Conservation (phyloP, 352 stramenopile species). For the Phytopythium ostracodes region DNA sequence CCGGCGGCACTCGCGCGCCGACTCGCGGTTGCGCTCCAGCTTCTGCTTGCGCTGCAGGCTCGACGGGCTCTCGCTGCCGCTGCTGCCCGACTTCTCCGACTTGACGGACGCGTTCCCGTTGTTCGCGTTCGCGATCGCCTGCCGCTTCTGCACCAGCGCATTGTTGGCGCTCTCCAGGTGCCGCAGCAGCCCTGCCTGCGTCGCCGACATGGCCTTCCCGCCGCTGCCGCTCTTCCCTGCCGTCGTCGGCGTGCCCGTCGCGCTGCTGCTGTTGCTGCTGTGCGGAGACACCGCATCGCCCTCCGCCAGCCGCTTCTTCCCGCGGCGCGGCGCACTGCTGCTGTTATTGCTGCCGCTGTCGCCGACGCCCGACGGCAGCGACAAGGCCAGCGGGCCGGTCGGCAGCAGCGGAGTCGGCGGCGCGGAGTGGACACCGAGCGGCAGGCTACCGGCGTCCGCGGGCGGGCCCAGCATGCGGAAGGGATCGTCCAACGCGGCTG, state of each 20-base stretch:
- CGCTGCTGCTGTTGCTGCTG: constrained; percentile 3
- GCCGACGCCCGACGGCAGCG: constrained; percentile 17
- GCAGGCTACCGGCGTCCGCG: constrained; percentile 30
- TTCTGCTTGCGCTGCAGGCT: constrained; percentile 77
- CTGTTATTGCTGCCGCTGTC: constrained; percentile 16
- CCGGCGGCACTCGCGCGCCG: constrained; percentile 85
- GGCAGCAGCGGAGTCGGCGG: constrained; percentile 22
- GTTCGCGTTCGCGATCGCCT: constrained; percentile 18
- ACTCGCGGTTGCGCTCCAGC: constrained; percentile 91
- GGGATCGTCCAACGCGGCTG: constrained; percentile 46
- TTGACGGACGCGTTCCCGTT: constrained; percentile 27
- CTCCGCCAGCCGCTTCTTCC: constrained; percentile 49
- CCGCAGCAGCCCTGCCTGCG: constrained; percentile 55
- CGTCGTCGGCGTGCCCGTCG: constrained; percentile 10
- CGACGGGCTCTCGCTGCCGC: constrained; percentile 45
- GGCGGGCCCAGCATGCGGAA: constrained; percentile 55
- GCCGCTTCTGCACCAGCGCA: constrained; percentile 57
- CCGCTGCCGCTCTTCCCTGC: too few relatives aligned
- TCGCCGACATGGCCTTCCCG: constrained; percentile 43
- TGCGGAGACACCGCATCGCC: constrained; percentile 25
- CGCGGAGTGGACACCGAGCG: constrained; percentile 33
- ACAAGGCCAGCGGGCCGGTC: constrained; percentile 17
- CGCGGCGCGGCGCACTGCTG: constrained; percentile 16
- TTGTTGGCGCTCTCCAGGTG: constrained; percentile 75
- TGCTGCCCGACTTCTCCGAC: constrained; percentile 48